Percentiles rank a stretch among this genome's conserved stretches.
Evolutionary conservation across 2,329 filamentous ascomycete genomes (phyloP).

Genomic region (Diaporthe nobilis): DNA sequence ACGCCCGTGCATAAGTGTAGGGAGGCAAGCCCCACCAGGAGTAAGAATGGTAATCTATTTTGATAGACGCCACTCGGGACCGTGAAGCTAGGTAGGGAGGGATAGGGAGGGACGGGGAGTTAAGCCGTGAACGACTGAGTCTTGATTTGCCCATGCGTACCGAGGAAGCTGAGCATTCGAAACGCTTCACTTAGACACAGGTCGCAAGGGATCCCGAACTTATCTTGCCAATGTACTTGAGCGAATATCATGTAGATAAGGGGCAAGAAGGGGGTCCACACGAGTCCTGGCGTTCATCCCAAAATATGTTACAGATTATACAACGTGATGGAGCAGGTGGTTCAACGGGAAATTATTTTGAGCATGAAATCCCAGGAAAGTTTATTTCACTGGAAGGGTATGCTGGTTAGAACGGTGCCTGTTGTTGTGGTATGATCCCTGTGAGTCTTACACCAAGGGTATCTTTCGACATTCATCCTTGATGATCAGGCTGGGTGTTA

Average conservation of each 20-base stretch:
- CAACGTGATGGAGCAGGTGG: neutral
- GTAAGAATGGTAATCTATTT: too few relatives aligned
- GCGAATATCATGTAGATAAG: neutral
- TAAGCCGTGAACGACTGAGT: neutral
- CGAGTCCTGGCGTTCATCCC: conserved; percentile 6
- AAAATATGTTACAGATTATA: neutral
- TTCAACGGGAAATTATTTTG: conserved; percentile 19
- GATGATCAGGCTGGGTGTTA: neutral
- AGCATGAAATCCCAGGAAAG: conserved; percentile 13
- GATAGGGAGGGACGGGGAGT: neutral
- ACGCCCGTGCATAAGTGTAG: neutral
- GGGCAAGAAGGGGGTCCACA: neutral
- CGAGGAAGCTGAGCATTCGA: neutral
- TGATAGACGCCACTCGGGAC: neutral
- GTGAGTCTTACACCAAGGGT: neutral
- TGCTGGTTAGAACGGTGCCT: neutral
- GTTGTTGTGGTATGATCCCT: neutral
- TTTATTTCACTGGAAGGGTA: conserved; percentile 10
- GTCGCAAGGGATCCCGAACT: neutral
- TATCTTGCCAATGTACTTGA: neutral
- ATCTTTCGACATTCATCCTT: neutral
- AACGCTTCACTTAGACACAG: conserved; percentile 6
- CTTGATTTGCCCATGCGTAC: neutral
- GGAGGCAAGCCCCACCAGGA: neutral
- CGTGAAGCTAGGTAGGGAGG: too few relatives aligned